Evolutionary conservation across 371 early-diverging fungal genomes (phyloP).

Genomic region (Mucor piriformis): DNA sequence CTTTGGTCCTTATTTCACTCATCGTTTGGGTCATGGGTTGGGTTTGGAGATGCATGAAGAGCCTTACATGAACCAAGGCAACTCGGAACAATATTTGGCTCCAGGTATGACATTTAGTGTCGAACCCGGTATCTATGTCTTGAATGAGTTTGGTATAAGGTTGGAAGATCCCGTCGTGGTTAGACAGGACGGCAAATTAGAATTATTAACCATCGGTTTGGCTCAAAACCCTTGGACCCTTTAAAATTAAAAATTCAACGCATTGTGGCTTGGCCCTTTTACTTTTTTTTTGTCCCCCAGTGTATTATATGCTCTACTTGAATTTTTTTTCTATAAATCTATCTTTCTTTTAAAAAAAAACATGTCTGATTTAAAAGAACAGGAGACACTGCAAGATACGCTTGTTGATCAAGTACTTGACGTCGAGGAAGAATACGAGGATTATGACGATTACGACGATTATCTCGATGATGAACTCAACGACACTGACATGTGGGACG

Average conservation of each 20-base stretch:
- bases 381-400: neutral
- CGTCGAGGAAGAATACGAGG: conserved; percentile 34
- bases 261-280: conserved; percentile 2
- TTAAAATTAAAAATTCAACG: conserved; percentile 15
- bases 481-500: conserved; percentile 65
- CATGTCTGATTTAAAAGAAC: conserved; percentile 13
- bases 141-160: conserved; percentile 54
- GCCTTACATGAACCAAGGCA: conserved; percentile 62
- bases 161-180: conserved; percentile 67
- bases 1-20: conserved; percentile 55
- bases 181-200: conserved; percentile 47
- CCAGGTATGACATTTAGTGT: conserved; percentile 64
- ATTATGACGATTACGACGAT: conserved; percentile 55
- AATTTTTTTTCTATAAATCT: neutral
- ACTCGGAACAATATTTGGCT: conserved; percentile 39
- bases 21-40: conserved; percentile 64
- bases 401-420: neutral
- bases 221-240: conserved; percentile 53
- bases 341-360: conserved; percentile 2
- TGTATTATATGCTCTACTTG: too few species aligned
- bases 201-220: conserved; percentile 53
- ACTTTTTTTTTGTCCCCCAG: neutral
- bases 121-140: conserved; percentile 63
- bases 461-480: conserved; percentile 65
- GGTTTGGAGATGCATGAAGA: conserved; percentile 66